A percentile compares a stretch with the other conserved stretches of the same genome.
These are phyloP conservation scores for Setomelanomma holmii DNA, from an alignment of 2,329 filamentous ascomycete genomes.

Conservation along the genomic window DNA sequence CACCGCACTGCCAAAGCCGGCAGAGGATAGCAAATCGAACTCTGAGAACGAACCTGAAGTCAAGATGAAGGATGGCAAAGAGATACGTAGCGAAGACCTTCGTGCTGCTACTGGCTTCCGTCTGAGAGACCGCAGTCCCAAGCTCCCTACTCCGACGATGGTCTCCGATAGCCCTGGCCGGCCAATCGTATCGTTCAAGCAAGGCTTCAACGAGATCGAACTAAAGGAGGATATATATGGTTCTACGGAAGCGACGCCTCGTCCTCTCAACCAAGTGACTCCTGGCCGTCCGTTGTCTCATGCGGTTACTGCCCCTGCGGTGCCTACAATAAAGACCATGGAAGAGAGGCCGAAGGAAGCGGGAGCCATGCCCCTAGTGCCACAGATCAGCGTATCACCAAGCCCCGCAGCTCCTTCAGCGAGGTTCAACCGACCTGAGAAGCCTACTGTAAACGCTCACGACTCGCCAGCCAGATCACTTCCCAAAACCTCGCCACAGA, in stretches of 20 bases:
- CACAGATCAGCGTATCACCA: constrained; percentile 41
- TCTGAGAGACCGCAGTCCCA: constrained; percentile 83
- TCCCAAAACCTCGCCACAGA: constrained; percentile 31
- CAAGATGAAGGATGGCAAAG: constrained; percentile 78
- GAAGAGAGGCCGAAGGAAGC: constrained; percentile 36
- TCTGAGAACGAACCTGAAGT: constrained; percentile 42
- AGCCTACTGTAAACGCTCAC: constrained; percentile 33
- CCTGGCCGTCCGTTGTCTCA: constrained; percentile 40
- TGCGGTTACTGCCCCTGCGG: constrained; percentile 49
- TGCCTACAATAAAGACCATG: constrained; percentile 62
- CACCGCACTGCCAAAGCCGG: constrained; percentile 45
- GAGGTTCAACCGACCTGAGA: constrained; percentile 23
- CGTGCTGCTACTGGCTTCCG: constrained; percentile 88
- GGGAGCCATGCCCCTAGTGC: constrained; percentile 34
- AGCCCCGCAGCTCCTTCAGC: constrained; percentile 24
- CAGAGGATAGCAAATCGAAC: constrained; percentile 35
- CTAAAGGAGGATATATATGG: constrained; percentile 60
- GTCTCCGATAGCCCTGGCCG: constrained; percentile 90
- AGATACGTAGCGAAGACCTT: constrained; percentile 87
- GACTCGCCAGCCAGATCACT: constrained; percentile 38
- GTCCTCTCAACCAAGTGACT: constrained; percentile 23
- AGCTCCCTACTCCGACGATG: constrained; percentile 84
- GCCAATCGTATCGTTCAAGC: constrained; percentile 97
- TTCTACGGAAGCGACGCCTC: constrained; percentile 27
- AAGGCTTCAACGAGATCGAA: constrained; percentile 80